phyloP scores from a whole-genome alignment of 345 rosid genomes.

The Citrus mangshanensis region DNA sequence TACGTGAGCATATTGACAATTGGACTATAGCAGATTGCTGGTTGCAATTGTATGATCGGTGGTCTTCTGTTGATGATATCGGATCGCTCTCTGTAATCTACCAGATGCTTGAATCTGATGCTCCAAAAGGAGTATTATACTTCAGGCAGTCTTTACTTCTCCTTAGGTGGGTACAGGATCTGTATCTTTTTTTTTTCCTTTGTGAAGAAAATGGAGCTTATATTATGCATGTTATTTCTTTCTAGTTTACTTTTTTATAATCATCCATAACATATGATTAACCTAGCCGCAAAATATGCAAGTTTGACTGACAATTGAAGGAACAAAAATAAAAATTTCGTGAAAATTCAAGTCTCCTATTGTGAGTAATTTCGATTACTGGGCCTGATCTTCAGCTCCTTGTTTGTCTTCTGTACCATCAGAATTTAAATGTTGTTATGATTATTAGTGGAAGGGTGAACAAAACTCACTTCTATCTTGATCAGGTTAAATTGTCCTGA shows the following conservation, averaged over 20 bases:
- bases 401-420: background rate
- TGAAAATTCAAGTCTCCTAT: background rate
- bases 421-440: slow-evolving; percentile 10
- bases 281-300: background rate
- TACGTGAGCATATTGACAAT: slow-evolving; percentile 80
- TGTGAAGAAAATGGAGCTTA: background rate
- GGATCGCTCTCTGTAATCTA: slow-evolving; percentile 98
- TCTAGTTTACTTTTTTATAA: background rate
- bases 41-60: slow-evolving; percentile 91
- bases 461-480: slow-evolving; percentile 1
- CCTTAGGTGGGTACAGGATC: slow-evolving; percentile 50
- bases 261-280: background rate
- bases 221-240: background rate
- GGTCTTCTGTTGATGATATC: slow-evolving; percentile 96
- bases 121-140: slow-evolving; percentile 82
- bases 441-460: background rate
- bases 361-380: background rate
- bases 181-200: background rate
- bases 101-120: slow-evolving; percentile 98
- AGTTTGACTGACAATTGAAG: background rate
- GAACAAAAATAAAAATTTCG: background rate
- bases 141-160: slow-evolving; percentile 96
- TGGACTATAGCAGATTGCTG: slow-evolving; percentile 99
- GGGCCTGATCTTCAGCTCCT: background rate
- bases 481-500: slow-evolving; percentile 91